These are phyloP conservation scores for Acer campestre DNA, from an alignment of 345 rosid genomes.

Conservation along the genomic window DNA sequence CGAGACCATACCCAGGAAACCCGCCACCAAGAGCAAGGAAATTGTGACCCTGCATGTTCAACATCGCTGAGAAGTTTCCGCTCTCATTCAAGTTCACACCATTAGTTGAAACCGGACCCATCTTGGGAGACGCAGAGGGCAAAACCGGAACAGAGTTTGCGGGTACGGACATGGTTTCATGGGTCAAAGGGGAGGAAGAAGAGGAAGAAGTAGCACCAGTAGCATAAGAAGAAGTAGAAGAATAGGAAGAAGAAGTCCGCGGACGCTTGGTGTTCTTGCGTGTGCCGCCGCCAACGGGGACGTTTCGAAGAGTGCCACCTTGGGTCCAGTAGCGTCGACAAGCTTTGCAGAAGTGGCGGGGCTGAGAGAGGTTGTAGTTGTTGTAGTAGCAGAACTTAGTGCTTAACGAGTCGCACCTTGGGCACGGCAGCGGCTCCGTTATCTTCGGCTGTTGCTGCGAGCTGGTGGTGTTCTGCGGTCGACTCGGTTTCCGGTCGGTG, in stretches of 20 bases:
- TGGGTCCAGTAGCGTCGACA: constrained; percentile 82
- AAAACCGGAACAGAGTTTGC: constrained; percentile 23
- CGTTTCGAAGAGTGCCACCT: constrained; percentile 69
- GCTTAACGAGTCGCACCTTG: constrained; percentile 55
- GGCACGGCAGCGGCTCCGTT: constrained; percentile 51
- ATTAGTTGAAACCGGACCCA: constrained; percentile 1
- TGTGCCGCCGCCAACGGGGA: constrained; percentile 67
- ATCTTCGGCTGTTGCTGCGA: constrained; percentile 33
- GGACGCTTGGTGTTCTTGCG: constrained; percentile 58
- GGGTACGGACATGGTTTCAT: constrained; percentile 25
- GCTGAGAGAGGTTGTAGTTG: constrained; percentile 69
- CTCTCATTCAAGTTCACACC: constrained; percentile 34
- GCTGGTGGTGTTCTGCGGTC: constrained; percentile 18
- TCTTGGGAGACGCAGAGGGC: constrained; percentile 24
- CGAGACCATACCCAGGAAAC: constrained; percentile 27
- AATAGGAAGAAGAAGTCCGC: constrained; percentile 29
- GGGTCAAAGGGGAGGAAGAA: constrained; percentile 27
- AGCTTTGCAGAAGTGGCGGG: constrained; percentile 69
- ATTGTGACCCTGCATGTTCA: constrained; percentile 29
- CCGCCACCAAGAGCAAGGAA: constrained; percentile 24
- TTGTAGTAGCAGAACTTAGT: constrained; percentile 76
- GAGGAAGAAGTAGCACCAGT: constrained; percentile 19
- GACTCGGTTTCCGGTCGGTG: constrained; percentile 22
- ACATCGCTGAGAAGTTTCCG: constrained; percentile 25
- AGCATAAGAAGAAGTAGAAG: not conserved